A percentile compares a stretch with the other conserved stretches of the same genome.
Conservation (phyloP, 2,329 filamentous ascomycete genomes). For the Diaporthe vaccinii region DNA sequence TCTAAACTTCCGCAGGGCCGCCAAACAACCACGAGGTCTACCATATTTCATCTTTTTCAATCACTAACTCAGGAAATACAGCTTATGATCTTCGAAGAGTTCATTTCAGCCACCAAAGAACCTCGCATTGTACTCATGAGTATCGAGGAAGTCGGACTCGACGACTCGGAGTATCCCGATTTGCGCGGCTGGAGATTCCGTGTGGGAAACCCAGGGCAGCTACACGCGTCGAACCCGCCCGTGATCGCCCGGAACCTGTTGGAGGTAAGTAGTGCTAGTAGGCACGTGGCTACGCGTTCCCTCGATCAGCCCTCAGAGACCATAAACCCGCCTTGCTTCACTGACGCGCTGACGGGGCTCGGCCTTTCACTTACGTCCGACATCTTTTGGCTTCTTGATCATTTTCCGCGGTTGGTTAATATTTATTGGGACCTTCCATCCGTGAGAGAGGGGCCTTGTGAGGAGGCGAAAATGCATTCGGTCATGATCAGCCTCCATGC, state of each 20-base stretch:
- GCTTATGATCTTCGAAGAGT: neutral
- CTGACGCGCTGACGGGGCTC: neutral
- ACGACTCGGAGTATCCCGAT: no score
- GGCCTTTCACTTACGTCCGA: neutral
- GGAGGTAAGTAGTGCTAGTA: neutral
- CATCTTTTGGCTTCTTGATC: neutral
- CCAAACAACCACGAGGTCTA: neutral
- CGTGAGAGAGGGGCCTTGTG: no score
- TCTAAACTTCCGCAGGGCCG: neutral
- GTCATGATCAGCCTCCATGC: neutral
- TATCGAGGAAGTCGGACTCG: neutral
- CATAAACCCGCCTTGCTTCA: no score
- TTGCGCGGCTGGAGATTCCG: neutral
- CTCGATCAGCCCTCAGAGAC: neutral
- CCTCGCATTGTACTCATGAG: neutral
- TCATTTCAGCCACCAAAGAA: neutral
- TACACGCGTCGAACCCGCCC: neutral
- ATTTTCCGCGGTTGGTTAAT: neutral
- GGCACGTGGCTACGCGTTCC: neutral
- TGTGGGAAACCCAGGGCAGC: neutral
- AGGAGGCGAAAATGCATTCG: neutral
- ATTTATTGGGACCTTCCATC: no score
- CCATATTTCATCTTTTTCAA: neutral
- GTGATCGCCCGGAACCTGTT: neutral
- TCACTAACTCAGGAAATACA: neutral